Evolutionary conservation across 2,329 filamentous ascomycete species (phyloP).

Genomic region (Ramichloridium luteum): DNA sequence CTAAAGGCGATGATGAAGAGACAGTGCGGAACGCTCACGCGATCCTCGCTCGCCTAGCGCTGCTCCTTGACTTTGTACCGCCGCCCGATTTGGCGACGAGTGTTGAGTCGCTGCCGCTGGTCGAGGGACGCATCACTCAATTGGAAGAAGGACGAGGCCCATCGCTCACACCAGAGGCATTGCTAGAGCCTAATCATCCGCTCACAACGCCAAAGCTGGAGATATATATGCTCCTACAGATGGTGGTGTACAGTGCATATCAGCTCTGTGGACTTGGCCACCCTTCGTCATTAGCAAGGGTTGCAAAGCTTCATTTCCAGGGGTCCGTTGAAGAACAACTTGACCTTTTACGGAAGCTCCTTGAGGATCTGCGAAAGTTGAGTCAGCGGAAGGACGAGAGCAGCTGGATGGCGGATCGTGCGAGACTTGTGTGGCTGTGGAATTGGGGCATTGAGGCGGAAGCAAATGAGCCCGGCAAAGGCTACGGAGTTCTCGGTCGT

Average conservation of each 20-base stretch:
- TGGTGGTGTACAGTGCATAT: slow-evolving; percentile 43
- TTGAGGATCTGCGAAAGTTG: slow-evolving; percentile 39
- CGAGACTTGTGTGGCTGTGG: slow-evolving; percentile 60
- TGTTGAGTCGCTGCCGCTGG: slow-evolving; percentile 31
- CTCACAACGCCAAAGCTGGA: slow-evolving; percentile 49
- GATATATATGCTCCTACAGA: slow-evolving; percentile 49
- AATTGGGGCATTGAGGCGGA: slow-evolving; percentile 50
- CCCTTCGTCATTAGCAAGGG: slow-evolving; percentile 29
- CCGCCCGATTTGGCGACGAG: slow-evolving; percentile 36
- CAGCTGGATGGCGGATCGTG: slow-evolving; percentile 50
- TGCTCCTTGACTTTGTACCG: slow-evolving; percentile 48
- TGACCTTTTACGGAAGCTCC: slow-evolving; percentile 44
- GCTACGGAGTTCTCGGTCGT: slow-evolving; percentile 43
- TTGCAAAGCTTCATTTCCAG: slow-evolving; percentile 50
- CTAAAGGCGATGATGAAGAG: slow-evolving; percentile 47
- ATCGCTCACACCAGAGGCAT: slow-evolving; percentile 29
- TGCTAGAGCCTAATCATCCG: slow-evolving; percentile 49
- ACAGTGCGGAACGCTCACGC: slow-evolving; percentile 49
- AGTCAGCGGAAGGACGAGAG: slow-evolving; percentile 43
- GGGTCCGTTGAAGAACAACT: slow-evolving; percentile 54
- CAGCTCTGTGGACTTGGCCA: slow-evolving; percentile 31
- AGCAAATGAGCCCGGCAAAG: slow-evolving; percentile 23
- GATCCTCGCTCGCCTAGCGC: slow-evolving; percentile 47
- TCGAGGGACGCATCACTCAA: slow-evolving; percentile 27
- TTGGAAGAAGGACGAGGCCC: slow-evolving; percentile 19